These are phyloP conservation scores for Fusarium hostae DNA, from an alignment of 2,329 filamentous ascomycete species.

Conservation along the genomic window DNA sequence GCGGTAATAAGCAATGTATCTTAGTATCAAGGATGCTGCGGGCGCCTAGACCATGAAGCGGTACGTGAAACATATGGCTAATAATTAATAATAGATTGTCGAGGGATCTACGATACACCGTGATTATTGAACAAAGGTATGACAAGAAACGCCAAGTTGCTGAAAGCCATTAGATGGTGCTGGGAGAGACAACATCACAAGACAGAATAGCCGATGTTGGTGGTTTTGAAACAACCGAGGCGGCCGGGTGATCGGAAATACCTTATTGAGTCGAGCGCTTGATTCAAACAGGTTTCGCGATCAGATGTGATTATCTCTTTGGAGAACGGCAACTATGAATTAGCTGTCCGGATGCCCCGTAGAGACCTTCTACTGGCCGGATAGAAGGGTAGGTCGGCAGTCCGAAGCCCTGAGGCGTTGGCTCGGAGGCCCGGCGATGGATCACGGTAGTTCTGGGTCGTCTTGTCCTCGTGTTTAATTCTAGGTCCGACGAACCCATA, in stretches of 20 bases:
- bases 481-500: constrained; percentile 10
- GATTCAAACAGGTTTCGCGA: constrained; percentile 7
- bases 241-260: constrained; percentile 42
- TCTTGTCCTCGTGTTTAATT: constrained; percentile 13
- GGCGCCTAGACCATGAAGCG: constrained; percentile 21
- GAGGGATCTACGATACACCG: constrained; percentile 20
- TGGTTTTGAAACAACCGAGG: constrained; percentile 32
- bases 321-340: constrained; percentile 4
- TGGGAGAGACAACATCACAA: constrained; percentile 5
- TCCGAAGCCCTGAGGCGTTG: constrained; percentile 35
- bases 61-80: constrained; percentile 26
- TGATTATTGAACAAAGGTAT: not conserved
- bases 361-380: constrained; percentile 24
- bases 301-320: constrained; percentile 13
- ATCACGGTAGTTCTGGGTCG: constrained; percentile 31
- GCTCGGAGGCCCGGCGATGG: constrained; percentile 40
- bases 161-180: constrained; percentile 1
- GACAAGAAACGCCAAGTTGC: constrained; percentile 12
- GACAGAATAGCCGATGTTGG: constrained; percentile 32
- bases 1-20: not conserved
- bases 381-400: constrained; percentile 42
- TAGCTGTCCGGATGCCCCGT: constrained; percentile 3
- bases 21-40: constrained; percentile 11
- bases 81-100: constrained; percentile 29
- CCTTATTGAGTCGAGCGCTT: constrained; percentile 5